These are phyloP conservation scores for Pseudogymnoascus sp. DNA, from an alignment of 2,329 filamentous ascomycete species.

Conservation along the genomic window DNA sequence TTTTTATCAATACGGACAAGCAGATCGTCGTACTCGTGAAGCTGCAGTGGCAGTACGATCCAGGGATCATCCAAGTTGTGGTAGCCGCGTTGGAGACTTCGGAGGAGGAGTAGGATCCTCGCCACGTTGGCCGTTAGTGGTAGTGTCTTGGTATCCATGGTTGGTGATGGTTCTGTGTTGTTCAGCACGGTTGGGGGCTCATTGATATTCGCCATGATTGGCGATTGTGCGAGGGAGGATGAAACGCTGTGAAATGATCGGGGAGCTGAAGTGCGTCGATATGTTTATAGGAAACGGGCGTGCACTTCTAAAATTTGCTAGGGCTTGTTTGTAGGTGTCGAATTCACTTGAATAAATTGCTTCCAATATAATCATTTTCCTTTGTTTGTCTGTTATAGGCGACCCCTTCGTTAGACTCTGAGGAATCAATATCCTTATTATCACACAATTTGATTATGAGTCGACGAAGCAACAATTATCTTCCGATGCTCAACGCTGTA, in stretches of 20 bases:
- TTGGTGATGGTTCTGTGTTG: not conserved
- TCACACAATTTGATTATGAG: no score
- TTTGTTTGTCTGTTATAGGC: no score
- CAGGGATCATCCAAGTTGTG: not conserved
- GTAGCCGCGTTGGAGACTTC: not conserved
- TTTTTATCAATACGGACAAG: not conserved
- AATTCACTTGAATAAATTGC: no score
- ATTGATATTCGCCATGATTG: not conserved
- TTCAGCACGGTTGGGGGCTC: not conserved
- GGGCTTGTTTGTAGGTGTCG: no score
- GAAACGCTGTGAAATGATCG: not conserved
- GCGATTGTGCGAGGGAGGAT: not conserved
- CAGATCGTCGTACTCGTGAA: not conserved
- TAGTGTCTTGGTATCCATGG: not conserved
- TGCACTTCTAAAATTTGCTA: no score
- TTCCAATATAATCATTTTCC: no score
- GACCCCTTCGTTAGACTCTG: no score
- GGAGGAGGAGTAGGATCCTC: not conserved
- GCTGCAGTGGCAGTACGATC: not conserved
- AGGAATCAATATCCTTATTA: no score
- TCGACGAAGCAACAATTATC: no score
- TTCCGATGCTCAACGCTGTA: no score
- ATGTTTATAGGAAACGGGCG: not conserved
- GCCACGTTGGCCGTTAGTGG: not conserved
- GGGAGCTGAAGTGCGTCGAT: not conserved